A percentile compares a stretch with the other conserved stretches of the same genome.
Conservation (phyloP, 441 rosid species). For the Hura crepitans region DNA sequence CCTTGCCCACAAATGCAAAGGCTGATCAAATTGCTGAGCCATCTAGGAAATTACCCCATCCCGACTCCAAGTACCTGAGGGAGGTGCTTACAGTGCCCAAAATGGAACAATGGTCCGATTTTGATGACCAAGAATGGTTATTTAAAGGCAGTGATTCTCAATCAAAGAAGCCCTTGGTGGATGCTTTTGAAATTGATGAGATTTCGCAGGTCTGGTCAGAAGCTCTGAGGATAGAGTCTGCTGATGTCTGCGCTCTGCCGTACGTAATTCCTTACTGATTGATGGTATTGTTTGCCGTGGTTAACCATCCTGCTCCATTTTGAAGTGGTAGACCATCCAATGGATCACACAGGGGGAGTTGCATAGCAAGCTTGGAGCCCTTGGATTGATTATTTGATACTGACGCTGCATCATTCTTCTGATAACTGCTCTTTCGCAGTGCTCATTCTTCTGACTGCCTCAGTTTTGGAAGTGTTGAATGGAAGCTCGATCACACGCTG, state of each 20-base stretch:
- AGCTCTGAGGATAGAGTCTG: slow-evolving; percentile 43
- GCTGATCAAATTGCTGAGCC: slow-evolving; percentile 29
- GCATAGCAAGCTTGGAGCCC: slow-evolving; percentile 17
- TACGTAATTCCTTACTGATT: slow-evolving; percentile 53
- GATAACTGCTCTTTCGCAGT: slow-evolving; percentile 15
- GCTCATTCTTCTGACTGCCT: slow-evolving; percentile 7
- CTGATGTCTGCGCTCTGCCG: slow-evolving; percentile 46
- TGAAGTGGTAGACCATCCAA: slow-evolving; percentile 6
- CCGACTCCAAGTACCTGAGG: slow-evolving; percentile 46
- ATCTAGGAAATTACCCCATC: slow-evolving; percentile 43
- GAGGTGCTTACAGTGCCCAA: slow-evolving; percentile 44
- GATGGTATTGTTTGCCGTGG: slow-evolving; percentile 12
- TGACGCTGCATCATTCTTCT: slow-evolving; percentile 15
- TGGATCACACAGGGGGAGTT: slow-evolving; percentile 1
- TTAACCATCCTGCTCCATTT: slow-evolving; percentile 2
- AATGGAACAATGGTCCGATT: slow-evolving; percentile 34
- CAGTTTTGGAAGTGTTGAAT: neutral
- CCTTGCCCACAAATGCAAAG: slow-evolving; percentile 22
- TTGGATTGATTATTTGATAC: slow-evolving; percentile 15
- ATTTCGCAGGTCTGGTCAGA: slow-evolving; percentile 47
- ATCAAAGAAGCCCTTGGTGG: slow-evolving; percentile 35
- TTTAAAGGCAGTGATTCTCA: slow-evolving; percentile 24
- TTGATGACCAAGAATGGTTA: slow-evolving; percentile 48
- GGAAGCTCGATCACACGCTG: slow-evolving; percentile 1
- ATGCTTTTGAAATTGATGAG: slow-evolving; percentile 30